Evolutionary conservation across 2,329 filamentous ascomycete species (phyloP).

Genomic region (Lachnellula arida): DNA sequence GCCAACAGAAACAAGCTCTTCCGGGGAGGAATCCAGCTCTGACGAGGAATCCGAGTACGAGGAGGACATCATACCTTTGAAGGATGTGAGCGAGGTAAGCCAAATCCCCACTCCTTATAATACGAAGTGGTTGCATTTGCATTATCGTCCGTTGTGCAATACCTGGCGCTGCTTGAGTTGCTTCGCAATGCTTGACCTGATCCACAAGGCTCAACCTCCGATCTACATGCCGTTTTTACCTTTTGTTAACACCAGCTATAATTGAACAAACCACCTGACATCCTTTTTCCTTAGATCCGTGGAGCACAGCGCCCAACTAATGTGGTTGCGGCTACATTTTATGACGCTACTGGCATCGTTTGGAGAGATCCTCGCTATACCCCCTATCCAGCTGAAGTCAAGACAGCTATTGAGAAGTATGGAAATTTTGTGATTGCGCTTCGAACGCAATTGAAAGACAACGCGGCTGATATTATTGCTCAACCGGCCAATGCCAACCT

Average conservation of each 20-base stretch:
- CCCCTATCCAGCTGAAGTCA: slow-evolving; percentile 25
- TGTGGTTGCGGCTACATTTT: slow-evolving; percentile 44
- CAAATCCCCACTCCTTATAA: background rate
- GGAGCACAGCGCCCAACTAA: slow-evolving; percentile 36
- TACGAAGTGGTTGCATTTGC: no score
- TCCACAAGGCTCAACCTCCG: no score
- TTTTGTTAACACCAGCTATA: background rate
- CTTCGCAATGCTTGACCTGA: no score
- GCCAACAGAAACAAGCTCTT: slow-evolving; percentile 28
- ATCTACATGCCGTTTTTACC: background rate
- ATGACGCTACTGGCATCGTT: slow-evolving; percentile 50
- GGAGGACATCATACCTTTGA: slow-evolving; percentile 27
- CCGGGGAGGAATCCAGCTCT: slow-evolving; percentile 29
- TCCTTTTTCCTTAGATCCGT: slow-evolving; percentile 24
- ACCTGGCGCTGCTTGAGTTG: no score
- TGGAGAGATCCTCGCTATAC: slow-evolving; percentile 37
- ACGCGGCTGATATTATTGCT: slow-evolving; percentile 22
- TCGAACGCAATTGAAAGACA: slow-evolving; percentile 29
- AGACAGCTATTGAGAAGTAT: slow-evolving; percentile 30
- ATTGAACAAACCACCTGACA: background rate
- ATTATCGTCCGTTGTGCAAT: no score
- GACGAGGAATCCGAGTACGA: slow-evolving; percentile 33
- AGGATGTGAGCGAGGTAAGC: slow-evolving; percentile 30
- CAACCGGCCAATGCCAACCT: slow-evolving; percentile 32
- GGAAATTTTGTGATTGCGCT: slow-evolving; percentile 27